Evolutionary conservation across 2,329 filamentous ascomycete genomes (phyloP), one percentile per base, ranked within the genome.

Genomic region (Sordariomycetes sp.): DNA sequence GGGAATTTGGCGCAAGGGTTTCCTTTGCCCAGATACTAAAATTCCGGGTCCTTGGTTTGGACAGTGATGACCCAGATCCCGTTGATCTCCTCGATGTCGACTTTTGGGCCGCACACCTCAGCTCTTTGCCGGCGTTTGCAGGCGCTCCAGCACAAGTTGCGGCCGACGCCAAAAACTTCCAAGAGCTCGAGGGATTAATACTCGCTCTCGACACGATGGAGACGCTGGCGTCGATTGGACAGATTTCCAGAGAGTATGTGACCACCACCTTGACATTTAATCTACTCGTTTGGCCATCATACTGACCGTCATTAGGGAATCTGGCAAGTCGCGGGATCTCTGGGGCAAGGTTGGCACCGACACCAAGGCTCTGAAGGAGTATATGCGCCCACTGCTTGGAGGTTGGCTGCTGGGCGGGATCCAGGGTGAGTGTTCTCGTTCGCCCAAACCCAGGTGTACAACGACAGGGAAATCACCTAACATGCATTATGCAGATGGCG

Each of bases 181-280:
- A 80, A 61, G 86, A 90, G 63, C 75, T 92, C 53, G 88, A 91
- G 70, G 76, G 78, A 59, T 74, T 92, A 32, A 80, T 87, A 52
- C 77, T 79, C 55, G 81, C 79, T 3, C 76, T 92, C 50, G 86
- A 90, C 68, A 76, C 77, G 24, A 76, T 91, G 63, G 87, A 91
- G 69, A 83, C 80, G 1, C 81, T 88, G 60, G 81, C 82, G 16
- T 78, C 80, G 0, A 67, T 81, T 54, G 79, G 79, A 58, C 75
- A 79, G 50, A 66, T 82, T 37, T 75, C 73, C 35, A 71, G 71
- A 62, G 76, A 81, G 81, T 83, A 75, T 51, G 79, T 73, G 50
- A 25, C 22, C n/a, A 24, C 46, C 52, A 11, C 28, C 24, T 24
- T 24, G 6, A 50, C 22, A 14, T 12, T 24, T 24, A 22, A 50